phyloP scores from a whole-genome alignment of 352 stramenopile genomes.

The Globisporangium barbulae region DNA sequence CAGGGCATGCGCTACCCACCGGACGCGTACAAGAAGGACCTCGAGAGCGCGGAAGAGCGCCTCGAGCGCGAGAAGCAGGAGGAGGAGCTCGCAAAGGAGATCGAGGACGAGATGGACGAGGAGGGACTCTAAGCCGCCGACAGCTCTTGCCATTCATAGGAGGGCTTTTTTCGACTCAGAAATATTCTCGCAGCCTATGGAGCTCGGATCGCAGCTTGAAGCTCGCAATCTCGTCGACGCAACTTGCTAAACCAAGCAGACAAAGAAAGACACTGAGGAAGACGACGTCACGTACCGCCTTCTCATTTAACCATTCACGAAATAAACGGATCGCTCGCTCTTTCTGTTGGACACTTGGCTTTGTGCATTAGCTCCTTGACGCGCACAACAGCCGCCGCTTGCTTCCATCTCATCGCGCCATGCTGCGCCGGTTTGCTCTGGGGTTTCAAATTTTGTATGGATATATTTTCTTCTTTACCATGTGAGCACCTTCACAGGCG shows the following conservation, averaged over 20 bases:
- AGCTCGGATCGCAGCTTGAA: not conserved
- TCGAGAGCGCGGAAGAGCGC: slow-evolving; percentile 90
- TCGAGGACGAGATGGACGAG: slow-evolving; percentile 95
- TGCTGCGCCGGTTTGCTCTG: not conserved
- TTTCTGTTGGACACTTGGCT: too few relatives aligned
- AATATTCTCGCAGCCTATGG: not conserved
- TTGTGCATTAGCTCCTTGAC: too few relatives aligned
- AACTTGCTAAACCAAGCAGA: too few relatives aligned
- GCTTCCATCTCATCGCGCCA: too few relatives aligned
- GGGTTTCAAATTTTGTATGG: slow-evolving; percentile 3
- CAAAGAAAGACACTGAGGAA: too few relatives aligned
- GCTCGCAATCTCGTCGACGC: too few relatives aligned
- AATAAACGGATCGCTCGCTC: too few relatives aligned
- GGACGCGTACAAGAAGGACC: slow-evolving; percentile 97
- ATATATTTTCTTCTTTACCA: slow-evolving; percentile 12
- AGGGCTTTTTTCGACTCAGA: not conserved
- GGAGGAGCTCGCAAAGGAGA: slow-evolving; percentile 95
- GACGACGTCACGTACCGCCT: too few relatives aligned
- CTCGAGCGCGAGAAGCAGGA: slow-evolving; percentile 92
- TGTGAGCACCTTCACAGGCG: not conserved
- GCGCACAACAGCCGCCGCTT: too few relatives aligned
- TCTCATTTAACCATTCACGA: too few relatives aligned
- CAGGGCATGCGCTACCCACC: slow-evolving; percentile 95
- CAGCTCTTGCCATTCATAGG: not conserved
- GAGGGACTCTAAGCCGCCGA: slow-evolving; percentile 65